Evolutionary conservation across 345 rosid species (phyloP), one percentile per base, ranked within the genome.

Genomic region (sweet orange (Citrus sinensis)): DNA sequence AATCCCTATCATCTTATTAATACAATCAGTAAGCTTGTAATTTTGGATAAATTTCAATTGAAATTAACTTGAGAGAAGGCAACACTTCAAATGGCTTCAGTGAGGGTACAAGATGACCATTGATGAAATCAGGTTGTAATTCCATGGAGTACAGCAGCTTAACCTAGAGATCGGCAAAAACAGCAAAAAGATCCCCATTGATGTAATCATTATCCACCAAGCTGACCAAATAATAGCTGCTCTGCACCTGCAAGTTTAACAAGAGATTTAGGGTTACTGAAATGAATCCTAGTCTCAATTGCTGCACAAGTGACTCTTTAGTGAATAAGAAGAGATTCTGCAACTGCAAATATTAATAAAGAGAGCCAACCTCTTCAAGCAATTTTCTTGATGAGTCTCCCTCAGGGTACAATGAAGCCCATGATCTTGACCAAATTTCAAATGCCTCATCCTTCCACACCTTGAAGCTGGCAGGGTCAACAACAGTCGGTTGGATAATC

Each of bases 401-500:
- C 68, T 90, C 97, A 0, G 92, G 87, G 86, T 90, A 96, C 85
- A 90, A 79, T 67, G 83, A 40, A 79, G 94, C 97, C 99, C 99
- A 96, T 74, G 87, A 87, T 85, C 89, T 89, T 58, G 98, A 83
- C 98, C 99, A 96, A 69, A 91, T 92, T 79, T 90, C 97, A n/a
- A 96, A 96, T 3, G 99, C 99, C 82, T 96, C 98, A 19, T 96
- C 99, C 88, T 96, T 96, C 99, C 98, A 96, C 70, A 92, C 92
- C 78, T 77, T 73, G 84, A 96, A 96, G 87, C 99, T 96, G 58
- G 92, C 82, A n/a, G 98, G 97, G 83, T 96, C 99, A 64, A 92
- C 99, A n/a, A 94, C 92, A 0, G 99, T 96, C 1, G 98, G 99
- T 80, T 94, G 98, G 81, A 92, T 84, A 20, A 92, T 89, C 88